Evolutionary conservation across 2,329 filamentous ascomycete species (phyloP), one percentile per base, ranked within the genome.

Genomic region (Alternaria consortialis): DNA sequence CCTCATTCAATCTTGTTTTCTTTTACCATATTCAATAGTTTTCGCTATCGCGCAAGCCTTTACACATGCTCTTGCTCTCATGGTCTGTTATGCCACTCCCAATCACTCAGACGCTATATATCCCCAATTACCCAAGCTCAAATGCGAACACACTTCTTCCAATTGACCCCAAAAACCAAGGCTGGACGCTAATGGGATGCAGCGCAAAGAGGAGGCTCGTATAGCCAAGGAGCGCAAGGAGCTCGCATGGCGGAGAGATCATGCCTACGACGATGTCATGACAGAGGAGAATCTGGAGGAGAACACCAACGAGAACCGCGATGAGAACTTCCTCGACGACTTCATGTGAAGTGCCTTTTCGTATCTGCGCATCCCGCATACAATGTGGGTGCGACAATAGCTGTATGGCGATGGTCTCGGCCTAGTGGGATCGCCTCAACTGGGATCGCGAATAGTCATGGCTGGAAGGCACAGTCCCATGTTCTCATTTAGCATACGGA

Each of bases 201-300:
- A 92, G 91, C 90, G 87, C 80, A 93, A 93, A 77, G 90, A 94
- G 77, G 92, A 95, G 72, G 88, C 87, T 0, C 83, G 84, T 37
- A 77, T 93, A 47, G 87, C 89, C 51, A 90, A 93, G 79, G 92
- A 97, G 82, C 86, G 92, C 66, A 91, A 92, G 79, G 90, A 96
- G 80, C 87, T 94, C 81, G 96, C 96, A 79, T 97, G 89, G 85
- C 92, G 97, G 80, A 95, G 95, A 81, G 93, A 97, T n/a, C 94
- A 99, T 80, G 94, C 94, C 2, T 99, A 99, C 79, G 95, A 98
- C 76, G 93, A 97, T 47, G 80, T 97, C 55, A 93, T 97, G 79
- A 88, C 87, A 5, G 93, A 96, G 55, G 92, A 97, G 59, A 90
- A 91, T 71, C 85, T 97, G 82, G 88, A 88, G 43, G 81, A 79